phyloP scores from a whole-genome alignment of 108 stramenopile species.

The Nitzschia sp. region DNA sequence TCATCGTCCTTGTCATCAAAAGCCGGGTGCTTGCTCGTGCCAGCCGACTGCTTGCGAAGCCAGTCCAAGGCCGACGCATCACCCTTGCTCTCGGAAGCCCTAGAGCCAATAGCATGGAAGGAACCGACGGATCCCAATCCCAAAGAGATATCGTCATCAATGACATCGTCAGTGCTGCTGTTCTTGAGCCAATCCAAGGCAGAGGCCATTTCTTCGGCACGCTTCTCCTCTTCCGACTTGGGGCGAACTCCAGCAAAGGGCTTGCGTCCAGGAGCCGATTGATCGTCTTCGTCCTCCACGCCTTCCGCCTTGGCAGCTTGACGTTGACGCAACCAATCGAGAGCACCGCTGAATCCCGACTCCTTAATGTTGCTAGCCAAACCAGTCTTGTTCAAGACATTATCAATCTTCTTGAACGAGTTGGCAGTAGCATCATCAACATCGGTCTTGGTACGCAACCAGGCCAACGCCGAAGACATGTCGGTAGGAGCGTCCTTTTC shows the following conservation, averaged over 20 bases:
- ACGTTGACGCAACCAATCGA: conserved; percentile 35
- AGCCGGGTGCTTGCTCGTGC: not conserved
- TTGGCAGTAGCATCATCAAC: conserved; percentile 42
- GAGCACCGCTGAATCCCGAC: conserved; percentile 30
- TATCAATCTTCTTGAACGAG: conserved; percentile 37
- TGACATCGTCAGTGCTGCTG: conserved; percentile 24
- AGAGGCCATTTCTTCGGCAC: conserved; percentile 46
- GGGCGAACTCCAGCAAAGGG: conserved; percentile 9
- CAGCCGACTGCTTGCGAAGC: conserved; percentile 23
- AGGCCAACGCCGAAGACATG: conserved; percentile 29
- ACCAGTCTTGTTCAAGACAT: conserved; percentile 27
- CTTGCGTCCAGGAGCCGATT: not conserved
- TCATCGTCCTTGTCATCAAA: conserved; percentile 17
- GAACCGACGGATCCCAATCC: conserved; percentile 28
- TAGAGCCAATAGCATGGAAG: conserved; percentile 24
- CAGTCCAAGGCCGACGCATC: conserved; percentile 35
- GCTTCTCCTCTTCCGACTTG: conserved; percentile 36
- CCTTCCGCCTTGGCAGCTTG: conserved; percentile 27
- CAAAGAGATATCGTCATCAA: conserved; percentile 23
- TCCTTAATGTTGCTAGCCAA: conserved; percentile 13
- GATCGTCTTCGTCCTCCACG: conserved; percentile 19
- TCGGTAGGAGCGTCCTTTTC: conserved; percentile 19
- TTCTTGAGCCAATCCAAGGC: conserved; percentile 42
- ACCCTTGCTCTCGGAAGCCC: not conserved
- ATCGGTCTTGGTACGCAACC: conserved; percentile 41